Evolutionary conservation across 441 rosid genomes (phyloP).

Genomic region (Erodium texanum): DNA sequence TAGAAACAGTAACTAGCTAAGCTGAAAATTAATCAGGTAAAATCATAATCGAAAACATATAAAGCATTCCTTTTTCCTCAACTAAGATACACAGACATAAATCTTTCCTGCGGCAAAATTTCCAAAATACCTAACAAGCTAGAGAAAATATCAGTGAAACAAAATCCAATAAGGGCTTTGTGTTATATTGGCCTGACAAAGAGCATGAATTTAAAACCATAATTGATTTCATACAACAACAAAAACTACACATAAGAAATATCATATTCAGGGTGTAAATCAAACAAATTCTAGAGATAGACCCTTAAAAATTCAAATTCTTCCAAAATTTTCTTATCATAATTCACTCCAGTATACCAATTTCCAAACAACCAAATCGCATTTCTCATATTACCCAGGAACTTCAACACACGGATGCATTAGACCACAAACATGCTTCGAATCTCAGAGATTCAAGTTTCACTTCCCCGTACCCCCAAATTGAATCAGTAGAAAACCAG

Average conservation of each 20-base stretch:
- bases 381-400: background rate
- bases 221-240: background rate
- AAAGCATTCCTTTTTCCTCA: background rate
- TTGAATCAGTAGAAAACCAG: slow-evolving; percentile 8
- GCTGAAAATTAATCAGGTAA: background rate
- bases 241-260: background rate
- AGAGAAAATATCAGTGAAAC: background rate
- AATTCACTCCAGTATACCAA: background rate
- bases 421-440: background rate
- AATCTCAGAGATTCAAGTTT: slow-evolving; percentile 14
- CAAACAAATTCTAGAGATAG: background rate
- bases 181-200: background rate
- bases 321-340: background rate
- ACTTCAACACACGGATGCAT: background rate
- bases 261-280: background rate
- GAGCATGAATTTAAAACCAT: background rate
- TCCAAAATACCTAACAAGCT: background rate
- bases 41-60: slow-evolving; percentile 8
- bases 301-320: background rate
- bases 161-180: background rate
- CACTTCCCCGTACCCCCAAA: background rate
- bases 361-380: background rate
- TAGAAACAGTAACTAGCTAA: slow-evolving; percentile 5
- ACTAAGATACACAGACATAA: background rate
- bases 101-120: background rate